A percentile compares a stretch with the other conserved stretches of the same genome.
Evolutionary conservation across 2,329 filamentous ascomycete genomes (phyloP).

Genomic region (Alternaria viburni): DNA sequence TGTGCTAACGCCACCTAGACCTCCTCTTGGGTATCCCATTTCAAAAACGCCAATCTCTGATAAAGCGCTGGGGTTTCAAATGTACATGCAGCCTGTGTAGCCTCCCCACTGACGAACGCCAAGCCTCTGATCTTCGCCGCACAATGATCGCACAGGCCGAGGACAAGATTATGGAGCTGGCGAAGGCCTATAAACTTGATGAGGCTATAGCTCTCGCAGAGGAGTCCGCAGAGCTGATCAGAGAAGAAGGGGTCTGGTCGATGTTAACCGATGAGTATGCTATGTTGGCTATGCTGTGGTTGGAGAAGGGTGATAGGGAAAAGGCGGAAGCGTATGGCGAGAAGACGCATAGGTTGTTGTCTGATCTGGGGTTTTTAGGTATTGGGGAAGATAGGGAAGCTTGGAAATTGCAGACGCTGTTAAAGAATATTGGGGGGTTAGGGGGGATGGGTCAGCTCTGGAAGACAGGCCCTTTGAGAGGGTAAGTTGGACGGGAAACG

Average conservation of each 20-base stretch:
- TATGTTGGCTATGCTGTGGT: constrained; percentile 21
- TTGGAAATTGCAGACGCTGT: constrained; percentile 23
- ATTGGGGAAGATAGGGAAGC: constrained; percentile 7
- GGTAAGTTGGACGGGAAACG: neutral
- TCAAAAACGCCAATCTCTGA: constrained; percentile 2
- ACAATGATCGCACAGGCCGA: constrained; percentile 13
- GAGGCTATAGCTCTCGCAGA: constrained; percentile 18
- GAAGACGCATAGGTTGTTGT: constrained; percentile 5
- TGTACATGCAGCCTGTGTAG: constrained; percentile 30
- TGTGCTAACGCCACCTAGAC: constrained; percentile 9
- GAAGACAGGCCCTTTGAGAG: neutral
- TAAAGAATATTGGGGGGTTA: constrained; percentile 12
- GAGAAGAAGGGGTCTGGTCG: constrained; percentile 19
- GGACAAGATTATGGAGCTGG: constrained; percentile 11
- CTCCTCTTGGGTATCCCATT: constrained; percentile 23
- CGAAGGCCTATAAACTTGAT: neutral
- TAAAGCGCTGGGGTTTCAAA: constrained; percentile 32
- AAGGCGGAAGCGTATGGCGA: constrained; percentile 18
- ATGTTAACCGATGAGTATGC: constrained; percentile 26
- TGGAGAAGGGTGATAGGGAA: constrained; percentile 12
- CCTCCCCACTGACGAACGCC: neutral
- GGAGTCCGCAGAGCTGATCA: constrained; percentile 20
- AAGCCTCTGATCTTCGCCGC: constrained; percentile 25
- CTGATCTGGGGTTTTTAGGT: constrained; percentile 26
- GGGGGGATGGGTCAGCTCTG: neutral